Percentiles rank a stretch among this genome's conserved stretches.
phyloP scores from a whole-genome alignment of 495 filamentous ascomycete species.

The Daldinia bambusicola region DNA sequence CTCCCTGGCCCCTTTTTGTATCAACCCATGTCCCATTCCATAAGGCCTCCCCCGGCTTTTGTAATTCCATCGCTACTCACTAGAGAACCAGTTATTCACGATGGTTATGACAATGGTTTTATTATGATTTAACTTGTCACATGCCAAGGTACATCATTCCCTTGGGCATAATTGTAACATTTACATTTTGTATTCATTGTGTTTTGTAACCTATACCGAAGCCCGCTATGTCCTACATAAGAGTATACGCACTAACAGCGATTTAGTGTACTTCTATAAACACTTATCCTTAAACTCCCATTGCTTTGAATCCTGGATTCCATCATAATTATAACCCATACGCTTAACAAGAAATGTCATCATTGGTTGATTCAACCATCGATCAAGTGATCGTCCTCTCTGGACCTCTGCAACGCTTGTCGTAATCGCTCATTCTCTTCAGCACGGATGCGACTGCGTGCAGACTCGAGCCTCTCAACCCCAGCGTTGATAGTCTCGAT shows the following conservation, averaged over 20 bases:
- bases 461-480: conserved; percentile 70
- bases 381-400: conserved; percentile 45
- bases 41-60: no score
- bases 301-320: background rate
- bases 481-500: conserved; percentile 74
- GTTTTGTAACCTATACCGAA: background rate
- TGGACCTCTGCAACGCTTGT: conserved; percentile 60
- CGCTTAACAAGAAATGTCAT: background rate
- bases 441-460: conserved; percentile 64
- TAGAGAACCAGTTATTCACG: background rate
- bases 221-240: background rate
- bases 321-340: background rate
- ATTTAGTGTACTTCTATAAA: background rate
- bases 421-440: conserved; percentile 66
- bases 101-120: background rate
- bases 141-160: background rate
- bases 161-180: background rate
- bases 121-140: background rate
- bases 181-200: background rate
- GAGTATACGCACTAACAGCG: background rate
- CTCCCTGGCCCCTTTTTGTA: no score
- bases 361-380: conserved; percentile 32
- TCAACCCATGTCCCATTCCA: no score
- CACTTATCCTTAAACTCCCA: conserved; percentile 6
- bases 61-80: no score